Evolutionary conservation across 169 alveolate species (phyloP), one percentile per base, ranked within the genome.

Genomic region (Eimeria zaria): DNA sequence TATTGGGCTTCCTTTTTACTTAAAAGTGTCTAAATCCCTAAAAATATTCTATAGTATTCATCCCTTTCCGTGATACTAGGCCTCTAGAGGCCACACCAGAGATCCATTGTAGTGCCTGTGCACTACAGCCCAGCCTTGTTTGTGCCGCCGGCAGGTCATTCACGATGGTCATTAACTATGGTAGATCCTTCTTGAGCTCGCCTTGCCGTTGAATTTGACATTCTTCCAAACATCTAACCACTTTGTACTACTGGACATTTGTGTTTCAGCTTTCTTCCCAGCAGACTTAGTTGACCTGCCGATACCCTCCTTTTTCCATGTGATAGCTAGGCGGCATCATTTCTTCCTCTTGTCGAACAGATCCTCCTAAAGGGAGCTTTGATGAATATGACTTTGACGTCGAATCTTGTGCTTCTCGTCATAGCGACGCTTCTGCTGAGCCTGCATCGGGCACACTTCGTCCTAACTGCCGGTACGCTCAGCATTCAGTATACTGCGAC

Each of bases 401-500:
- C 24, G 12, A 24, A 58, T 11, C 48, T 51, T 78, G 88, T 64
- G 64, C 33, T 48, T 78, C n/a, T 78, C 44, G 88, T 67, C 64
- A n/a, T 78, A n/a, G 20, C 30, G 88, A 30, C 67, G 44, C 46
- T 78, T 24, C 88, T 78, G 64, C n/a, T 78, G 64, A 18, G 64
- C 41, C 30, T 78, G 64, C 44, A 46, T 51, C 88, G 3, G 44
- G 14, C 88, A 67, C 88, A 48, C 88, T 46, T 78, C 88, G 39
- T 67, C 88, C 46, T 27, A 24, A 18, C 88, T 67, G 62, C 88
- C 67, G 67, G 88, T 78, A 78, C 69, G 88, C 22, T 78, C 69
- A 24, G 44, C 62, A n/a, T n/a, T 27, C 48, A 78, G 64, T 46
- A 76, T 4, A 44, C 46, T 78, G 46, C 18, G 48, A 48, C 64